Evolutionary conservation across 2,329 filamentous ascomycete genomes (phyloP).

Genomic region (Ophiostoma piceae): DNA sequence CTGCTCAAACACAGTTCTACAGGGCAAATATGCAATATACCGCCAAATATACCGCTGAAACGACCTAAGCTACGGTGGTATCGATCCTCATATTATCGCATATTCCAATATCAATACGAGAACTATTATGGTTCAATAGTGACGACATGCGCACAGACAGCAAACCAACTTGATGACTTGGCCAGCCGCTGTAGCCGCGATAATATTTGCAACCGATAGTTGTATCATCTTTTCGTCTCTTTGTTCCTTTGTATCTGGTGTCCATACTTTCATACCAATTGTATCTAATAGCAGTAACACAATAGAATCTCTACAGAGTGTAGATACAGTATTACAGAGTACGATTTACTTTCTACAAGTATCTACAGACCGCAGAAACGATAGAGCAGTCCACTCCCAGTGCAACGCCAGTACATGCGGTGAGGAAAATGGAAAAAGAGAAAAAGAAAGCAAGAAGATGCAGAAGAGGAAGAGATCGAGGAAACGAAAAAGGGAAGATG

Average conservation of each 20-base stretch:
- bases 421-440: not conserved
- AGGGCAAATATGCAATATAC: not conserved
- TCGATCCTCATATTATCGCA: not conserved
- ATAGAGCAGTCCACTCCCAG: not conserved
- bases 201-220: not conserved
- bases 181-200: not conserved
- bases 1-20: not conserved
- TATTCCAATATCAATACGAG: not conserved
- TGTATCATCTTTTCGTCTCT: not conserved
- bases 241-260: too few species aligned
- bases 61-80: not conserved
- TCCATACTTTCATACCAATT: not conserved
- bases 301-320: not conserved
- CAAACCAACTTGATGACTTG: not conserved
- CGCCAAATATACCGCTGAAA: not conserved
- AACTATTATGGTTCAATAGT: not conserved
- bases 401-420: conserved; percentile 3
- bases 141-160: not conserved
- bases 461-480: not conserved
- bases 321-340: not conserved
- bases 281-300: not conserved
- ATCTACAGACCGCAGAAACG: not conserved
- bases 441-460: not conserved
- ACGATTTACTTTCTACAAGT: not conserved
- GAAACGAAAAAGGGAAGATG: not conserved